Percentiles rank a stretch among this genome's conserved stretches.
These are phyloP conservation scores for Ustilago nuda DNA, from an alignment of 1,284 basidiomycete genomes.

Conservation along the genomic window DNA sequence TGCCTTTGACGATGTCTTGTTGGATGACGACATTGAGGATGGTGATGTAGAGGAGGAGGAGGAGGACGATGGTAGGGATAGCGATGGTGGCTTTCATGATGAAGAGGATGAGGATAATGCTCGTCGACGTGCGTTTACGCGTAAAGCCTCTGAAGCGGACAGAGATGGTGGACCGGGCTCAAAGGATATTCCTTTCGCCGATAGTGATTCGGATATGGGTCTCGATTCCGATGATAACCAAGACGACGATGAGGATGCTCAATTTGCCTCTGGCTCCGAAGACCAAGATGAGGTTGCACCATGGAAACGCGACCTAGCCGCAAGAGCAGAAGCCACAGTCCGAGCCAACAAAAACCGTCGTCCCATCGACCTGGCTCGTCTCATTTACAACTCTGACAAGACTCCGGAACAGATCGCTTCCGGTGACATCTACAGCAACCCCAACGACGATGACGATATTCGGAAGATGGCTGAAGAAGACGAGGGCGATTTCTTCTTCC, in stretches of 20 bases:
- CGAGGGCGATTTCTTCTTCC: conserved; percentile 81
- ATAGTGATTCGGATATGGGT: conserved; percentile 68
- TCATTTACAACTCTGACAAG: conserved; percentile 82
- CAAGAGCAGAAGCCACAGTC: conserved; percentile 74
- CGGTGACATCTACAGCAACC: conserved; percentile 66
- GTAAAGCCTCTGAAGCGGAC: conserved; percentile 29
- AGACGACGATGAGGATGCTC: conserved; percentile 62
- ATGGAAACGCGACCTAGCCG: conserved; percentile 83
- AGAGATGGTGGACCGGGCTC: conserved; percentile 35
- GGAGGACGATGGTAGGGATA: conserved; percentile 58
- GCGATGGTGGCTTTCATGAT: conserved; percentile 55
- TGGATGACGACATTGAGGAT: conserved; percentile 68
- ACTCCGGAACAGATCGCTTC: conserved; percentile 79
- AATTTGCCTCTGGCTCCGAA: background rate
- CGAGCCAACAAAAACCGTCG: conserved; percentile 58
- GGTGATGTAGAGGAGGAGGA: conserved; percentile 57
- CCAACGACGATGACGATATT: conserved; percentile 29
- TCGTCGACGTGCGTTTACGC: conserved; percentile 28
- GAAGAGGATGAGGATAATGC: conserved; percentile 43
- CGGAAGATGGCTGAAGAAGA: conserved; percentile 65
- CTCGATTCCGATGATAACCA: conserved; percentile 37
- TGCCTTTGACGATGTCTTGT: conserved; percentile 60
- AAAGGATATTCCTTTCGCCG: conserved; percentile 66
- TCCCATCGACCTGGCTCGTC: conserved; percentile 80
- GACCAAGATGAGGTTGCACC: conserved; percentile 71